Evolutionary conservation across 306 rosid species (phyloP), one percentile per base, ranked within the genome.

Genomic region (Corylus avellana): DNA sequence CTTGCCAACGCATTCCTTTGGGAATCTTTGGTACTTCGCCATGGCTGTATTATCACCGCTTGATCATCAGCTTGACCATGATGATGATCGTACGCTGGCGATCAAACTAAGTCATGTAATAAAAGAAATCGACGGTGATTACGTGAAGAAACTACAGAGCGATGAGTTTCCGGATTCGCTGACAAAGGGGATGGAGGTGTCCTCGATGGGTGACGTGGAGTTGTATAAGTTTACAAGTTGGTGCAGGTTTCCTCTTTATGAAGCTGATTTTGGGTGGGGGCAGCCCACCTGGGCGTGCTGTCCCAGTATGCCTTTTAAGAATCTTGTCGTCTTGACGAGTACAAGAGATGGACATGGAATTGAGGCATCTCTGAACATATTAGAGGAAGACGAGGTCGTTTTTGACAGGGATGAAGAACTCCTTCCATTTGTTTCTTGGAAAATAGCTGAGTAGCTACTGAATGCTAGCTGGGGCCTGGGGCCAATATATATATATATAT

Each of bases 211-310:
- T 47, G 66, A 0, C 11, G 7, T 44, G 46, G 25, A 27, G 56
- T 59, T 42, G 25, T 81, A 35, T 32, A 39, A 9, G 14, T 81
- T 75, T 12, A 72, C 32, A 11, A 54, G 79, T 13, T 75, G 64
- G 80, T 1, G 49, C 11, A 75, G 47, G 13, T 35, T 80, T 55
- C 25, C 25, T 18, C 18, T 55, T 8, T 55, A 55, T 55, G 59
- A 55, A 5, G 3, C 20, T 55, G 59, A 55, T 55, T 55, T 55
- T 18, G 59, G 59, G 3, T 55, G 59, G 59, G 59, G 59, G 59
- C 2, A 55, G 25, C 59, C 59, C 8, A 55, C 59, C 1, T 55
- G 59, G 59, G 59, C 18, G 3, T 6, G 25, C 8, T 55, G 25
- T 55, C 25, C 59, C 0, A 18, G 59, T 7, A 1, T 18, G 25